Evolutionary conservation across 192 early-diverging fungal species (phyloP), one percentile per base, ranked within the genome.

Genomic region (Backusella macrospora): DNA sequence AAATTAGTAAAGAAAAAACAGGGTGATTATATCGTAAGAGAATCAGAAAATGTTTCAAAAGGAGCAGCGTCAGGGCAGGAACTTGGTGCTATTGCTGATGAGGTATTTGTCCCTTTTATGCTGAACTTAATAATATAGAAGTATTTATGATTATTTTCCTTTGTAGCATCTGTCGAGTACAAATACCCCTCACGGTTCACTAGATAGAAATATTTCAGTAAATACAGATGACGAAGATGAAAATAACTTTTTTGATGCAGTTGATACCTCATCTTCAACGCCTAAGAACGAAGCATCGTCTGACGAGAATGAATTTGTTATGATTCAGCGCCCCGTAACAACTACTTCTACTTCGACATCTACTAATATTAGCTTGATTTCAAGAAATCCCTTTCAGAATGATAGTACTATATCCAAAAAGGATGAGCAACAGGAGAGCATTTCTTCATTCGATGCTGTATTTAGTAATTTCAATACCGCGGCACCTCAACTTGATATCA

Each of bases 371-470:
- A 26, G 26, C 26, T 59, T 59, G 13, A 26, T 26, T 10, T 2
- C 7, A 4, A 59, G 26, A 59, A 59, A 59, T 26, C 12, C 8
- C 10, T 9, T 21, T 13, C 26, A 18, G 13, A n/a, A 23, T 59
- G 4, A 4, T 5, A 38, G 40, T 21, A 66, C 16, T 3, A n/a
- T 21, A 40, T 42, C 40, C 43, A 21, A 40, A 66, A 38, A 66
- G 65, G 40, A 43, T 13, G n/a, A 42, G n/a, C 7, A 42, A 8
- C 65, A 42, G 65, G 8, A 13, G n/a, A 21, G 2, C 12, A 64
- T 39, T 13, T 66, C 65, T 38, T 45, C 55, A 40, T 76, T 76
- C 47, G 75, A 76, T 76, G 42, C 69, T 4, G 45, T 76, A 47
- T 76, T 76, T 65, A 69, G 63, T 40, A 38, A 23, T 38, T 43